These are phyloP conservation scores for Ostreobium quekettii DNA, from an alignment of 139 green algal genomes.

Conservation along the genomic window DNA sequence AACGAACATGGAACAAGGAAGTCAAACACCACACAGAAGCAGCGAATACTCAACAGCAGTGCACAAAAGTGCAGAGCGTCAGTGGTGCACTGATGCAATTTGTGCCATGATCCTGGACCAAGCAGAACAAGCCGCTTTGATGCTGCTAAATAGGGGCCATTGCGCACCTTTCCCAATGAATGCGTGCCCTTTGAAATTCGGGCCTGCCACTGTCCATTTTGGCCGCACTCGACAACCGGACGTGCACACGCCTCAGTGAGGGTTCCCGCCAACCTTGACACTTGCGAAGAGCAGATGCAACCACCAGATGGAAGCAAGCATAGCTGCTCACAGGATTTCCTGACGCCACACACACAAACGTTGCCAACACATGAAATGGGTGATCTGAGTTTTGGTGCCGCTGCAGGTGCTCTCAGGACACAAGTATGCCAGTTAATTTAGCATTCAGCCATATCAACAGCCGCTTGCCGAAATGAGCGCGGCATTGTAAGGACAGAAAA, in stretches of 20 bases:
- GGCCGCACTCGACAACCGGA: constrained; percentile 35
- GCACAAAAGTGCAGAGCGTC: too few relatives aligned
- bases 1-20: background rate
- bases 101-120: background rate
- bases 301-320: constrained; percentile 89
- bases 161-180: constrained; percentile 44
- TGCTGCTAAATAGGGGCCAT: background rate
- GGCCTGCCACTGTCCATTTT: constrained; percentile 83
- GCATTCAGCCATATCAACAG: background rate
- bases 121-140: background rate
- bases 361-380: constrained; percentile 40
- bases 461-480: background rate
- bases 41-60: background rate
- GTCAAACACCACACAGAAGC: background rate
- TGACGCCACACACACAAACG: constrained; percentile 27
- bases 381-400: too few relatives aligned
- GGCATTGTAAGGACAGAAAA: background rate
- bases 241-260: constrained; percentile 55
- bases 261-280: constrained; percentile 67
- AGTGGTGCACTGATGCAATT: background rate
- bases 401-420: background rate
- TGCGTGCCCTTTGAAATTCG: constrained; percentile 84
- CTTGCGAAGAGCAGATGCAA: constrained; percentile 70
- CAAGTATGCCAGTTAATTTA: background rate
- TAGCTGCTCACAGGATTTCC: constrained; percentile 84